Conservation (phyloP, 495 filamentous ascomycete genomes). For the Pyrenula aspistea region DNA sequence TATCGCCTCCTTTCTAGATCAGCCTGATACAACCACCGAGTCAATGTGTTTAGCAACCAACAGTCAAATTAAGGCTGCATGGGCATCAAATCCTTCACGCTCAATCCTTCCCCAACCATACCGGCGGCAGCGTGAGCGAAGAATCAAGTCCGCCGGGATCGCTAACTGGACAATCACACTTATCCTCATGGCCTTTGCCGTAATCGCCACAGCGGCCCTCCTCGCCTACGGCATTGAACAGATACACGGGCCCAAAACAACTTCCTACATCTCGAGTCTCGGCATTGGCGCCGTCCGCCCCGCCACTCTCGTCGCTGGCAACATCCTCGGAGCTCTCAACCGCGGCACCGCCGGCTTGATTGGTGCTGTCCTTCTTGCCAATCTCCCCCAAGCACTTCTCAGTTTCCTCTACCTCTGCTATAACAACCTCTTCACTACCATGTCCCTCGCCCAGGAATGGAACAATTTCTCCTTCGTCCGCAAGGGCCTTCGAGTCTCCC, state of each 20-base stretch:
- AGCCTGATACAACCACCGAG: slow-evolving; percentile 23
- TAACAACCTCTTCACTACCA: slow-evolving; percentile 22
- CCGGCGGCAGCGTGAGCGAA: background rate
- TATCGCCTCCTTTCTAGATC: slow-evolving; percentile 30
- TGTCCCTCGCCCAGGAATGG: slow-evolving; percentile 24
- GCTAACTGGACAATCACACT: background rate
- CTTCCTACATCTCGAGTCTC: slow-evolving; percentile 1
- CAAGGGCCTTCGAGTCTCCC: slow-evolving; percentile 28
- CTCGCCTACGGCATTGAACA: background rate
- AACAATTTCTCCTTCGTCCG: slow-evolving; percentile 9
- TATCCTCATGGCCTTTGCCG: background rate
- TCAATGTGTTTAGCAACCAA: slow-evolving; percentile 18
- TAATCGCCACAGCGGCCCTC: background rate
- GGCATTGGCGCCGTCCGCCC: slow-evolving; percentile 18
- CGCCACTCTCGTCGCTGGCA: slow-evolving; percentile 9
- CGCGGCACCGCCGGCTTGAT: slow-evolving; percentile 10
- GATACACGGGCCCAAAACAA: background rate
- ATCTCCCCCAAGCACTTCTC: slow-evolving; percentile 26
- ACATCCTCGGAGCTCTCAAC: background rate
- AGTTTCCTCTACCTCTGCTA: slow-evolving; percentile 25
- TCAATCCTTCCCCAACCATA: background rate
- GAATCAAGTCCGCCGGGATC: background rate
- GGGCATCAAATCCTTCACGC: background rate
- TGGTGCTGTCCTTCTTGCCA: slow-evolving; percentile 18
- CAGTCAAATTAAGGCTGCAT: slow-evolving; percentile 4